Base-by-base conservation (phyloP, 2,329 filamentous ascomycete species). In the Fusarium nurragi region DNA sequence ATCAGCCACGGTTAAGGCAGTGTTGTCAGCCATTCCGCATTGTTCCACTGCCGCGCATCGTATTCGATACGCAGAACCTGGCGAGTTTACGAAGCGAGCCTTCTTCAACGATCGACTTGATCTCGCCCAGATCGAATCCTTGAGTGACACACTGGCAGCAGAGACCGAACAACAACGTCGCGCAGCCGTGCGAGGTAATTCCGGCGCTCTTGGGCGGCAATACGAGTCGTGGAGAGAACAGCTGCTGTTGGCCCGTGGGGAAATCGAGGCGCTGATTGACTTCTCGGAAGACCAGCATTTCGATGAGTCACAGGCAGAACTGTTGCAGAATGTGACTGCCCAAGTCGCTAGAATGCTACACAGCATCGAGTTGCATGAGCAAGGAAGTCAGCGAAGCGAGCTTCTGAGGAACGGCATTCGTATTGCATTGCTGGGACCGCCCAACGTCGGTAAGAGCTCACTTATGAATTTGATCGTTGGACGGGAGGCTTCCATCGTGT, bases 231-330 rank as follows among this genome's bases (percentile, higher is more conserved):
- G 95, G 95, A 88, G 94, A 23, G 81, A 86, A 64, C 83, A 88
- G 65, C 79, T 99, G 18, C 81, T 98, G 8, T 84, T 90, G 63
- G 94, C 94, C 11, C 87, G 95, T 3, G 95, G 93, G 11, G 94
- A 98, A 78, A 84, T 99, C 36, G 95, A 99, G 77, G 95, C 95
- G 0, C 79, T 99, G 68, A 98, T 99, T 62, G 95, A 99, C 77
- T 99, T 99, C 75, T 91, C 92, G 1, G 95, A 99, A 76, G 95
- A 98, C 72, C 94, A 99, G 77, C 92, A 98, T 79, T 97, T 99
- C 72, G 94, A 98, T 69, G 93, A 97, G 77, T 90, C 92, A 4
- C 91, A 93, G 1, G 79, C 83, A 0, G 85, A 91, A 53, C 82
- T 98, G 21, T 83, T 96, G 40, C 76, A 74, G 1, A 92, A 88